These are phyloP conservation scores for Porcisia hertigi DNA, from an alignment of 208 protist genomes.

Conservation along the genomic window DNA sequence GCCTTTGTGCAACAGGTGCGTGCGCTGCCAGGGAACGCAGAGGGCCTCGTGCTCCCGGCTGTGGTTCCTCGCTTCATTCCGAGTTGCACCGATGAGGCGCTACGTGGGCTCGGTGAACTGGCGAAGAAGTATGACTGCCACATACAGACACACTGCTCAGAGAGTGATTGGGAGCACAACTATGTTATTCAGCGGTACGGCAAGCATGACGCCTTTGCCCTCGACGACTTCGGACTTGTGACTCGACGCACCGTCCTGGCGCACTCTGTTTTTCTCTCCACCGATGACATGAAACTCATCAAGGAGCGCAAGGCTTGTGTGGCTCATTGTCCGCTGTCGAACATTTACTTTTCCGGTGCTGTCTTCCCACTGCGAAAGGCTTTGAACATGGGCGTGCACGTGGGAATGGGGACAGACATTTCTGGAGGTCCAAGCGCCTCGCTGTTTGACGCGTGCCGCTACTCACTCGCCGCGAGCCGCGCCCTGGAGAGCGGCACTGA, in stretches of 20 bases:
- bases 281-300: constrained; percentile 83
- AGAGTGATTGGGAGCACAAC: constrained; percentile 89
- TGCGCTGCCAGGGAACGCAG: constrained; percentile 47
- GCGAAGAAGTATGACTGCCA: constrained; percentile 72
- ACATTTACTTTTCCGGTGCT: constrained; percentile 87
- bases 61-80: constrained; percentile 95
- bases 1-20: constrained; percentile 67
- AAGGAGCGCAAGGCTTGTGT: constrained; percentile 62
- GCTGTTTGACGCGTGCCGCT: constrained; percentile 84
- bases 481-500: constrained; percentile 63
- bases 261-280: constrained; percentile 86
- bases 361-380: constrained; percentile 70
- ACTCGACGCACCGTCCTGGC: constrained; percentile 86
- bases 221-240: constrained; percentile 85
- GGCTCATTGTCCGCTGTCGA: constrained; percentile 93
- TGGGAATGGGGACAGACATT: constrained; percentile 95
- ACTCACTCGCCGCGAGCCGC: constrained; percentile 69
- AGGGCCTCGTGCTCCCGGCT: constrained; percentile 72
- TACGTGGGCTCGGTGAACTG: constrained; percentile 80
- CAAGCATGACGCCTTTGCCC: constrained; percentile 87
- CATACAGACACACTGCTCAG: constrained; percentile 80
- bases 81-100: constrained; percentile 82
- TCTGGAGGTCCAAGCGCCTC: constrained; percentile 87
- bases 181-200: constrained; percentile 84
- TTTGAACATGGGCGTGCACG: constrained; percentile 72